Base-by-base conservation (phyloP, 306 rosid genomes). In the Prunus davidiana region DNA sequence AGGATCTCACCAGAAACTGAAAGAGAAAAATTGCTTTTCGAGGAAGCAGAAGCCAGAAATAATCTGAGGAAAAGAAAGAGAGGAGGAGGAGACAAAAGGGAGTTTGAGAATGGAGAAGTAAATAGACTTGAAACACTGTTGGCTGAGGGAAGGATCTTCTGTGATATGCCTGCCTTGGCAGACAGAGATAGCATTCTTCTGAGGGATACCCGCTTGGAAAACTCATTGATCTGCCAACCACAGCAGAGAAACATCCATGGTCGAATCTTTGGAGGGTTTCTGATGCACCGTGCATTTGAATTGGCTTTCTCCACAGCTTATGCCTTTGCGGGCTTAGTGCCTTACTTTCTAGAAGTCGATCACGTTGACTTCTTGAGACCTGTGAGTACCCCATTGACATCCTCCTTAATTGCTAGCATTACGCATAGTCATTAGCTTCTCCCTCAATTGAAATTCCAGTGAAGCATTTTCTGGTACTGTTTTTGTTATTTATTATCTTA, bases 201-300 rank as follows among this genome's bases (percentile, higher is more conserved):
- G 30, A 87, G 86, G 82, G 91, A 94, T 79, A 91, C 97, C 12
- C 58, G 87, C 77, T 93, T 91, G 2, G 98, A 91, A 73, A 94
- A 89, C 79, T 82, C 98, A 28, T 83, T 96, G 69, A 83, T 96
- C 69, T 96, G 99, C 86, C 98, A 92, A 68, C 97, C 99, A 18
- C 99, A 96, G 76, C 99, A 92, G 80, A 89, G 99, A 86, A 96
- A 96, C 84, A 91, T 96, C 54, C 93, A 96, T 73, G 99, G 99
- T 75, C 88, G 98, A 76, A 91, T 96, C 77, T 96, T 96, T 14
- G 99, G 99, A 80, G 98, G 99, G 56, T 92, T 96, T 82, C 69
- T 96, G 85, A 91, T 96, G 99, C 97, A 96, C 78, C 87, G 93
- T 27, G 99, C 99, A 15, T 91, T 89, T 73, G 99, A 92, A 76